Conservation (phyloP, 2,329 filamentous ascomycete species). For the Alternaria sp. region DNA sequence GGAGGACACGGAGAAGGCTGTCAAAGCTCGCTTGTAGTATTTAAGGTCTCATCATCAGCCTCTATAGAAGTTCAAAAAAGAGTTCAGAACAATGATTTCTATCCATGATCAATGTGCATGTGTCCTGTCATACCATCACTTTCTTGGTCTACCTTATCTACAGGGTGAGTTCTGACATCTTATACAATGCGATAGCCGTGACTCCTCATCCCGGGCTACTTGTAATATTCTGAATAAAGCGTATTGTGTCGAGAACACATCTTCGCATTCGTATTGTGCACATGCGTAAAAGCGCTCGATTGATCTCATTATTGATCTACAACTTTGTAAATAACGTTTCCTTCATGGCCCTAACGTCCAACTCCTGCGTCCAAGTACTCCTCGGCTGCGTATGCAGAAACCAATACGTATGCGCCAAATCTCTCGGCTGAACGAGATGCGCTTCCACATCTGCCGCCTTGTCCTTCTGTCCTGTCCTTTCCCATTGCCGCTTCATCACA, state of each 20-base stretch:
- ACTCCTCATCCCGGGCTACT: rapidly evolving
- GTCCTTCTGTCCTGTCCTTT: not conserved
- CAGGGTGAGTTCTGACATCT: rapidly evolving
- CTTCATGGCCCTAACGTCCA: constrained; percentile 33
- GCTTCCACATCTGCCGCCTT: constrained; percentile 11
- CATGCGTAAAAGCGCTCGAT: too few relatives aligned
- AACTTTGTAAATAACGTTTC: constrained; percentile 20
- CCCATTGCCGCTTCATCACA: not conserved
- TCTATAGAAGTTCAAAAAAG: not conserved
- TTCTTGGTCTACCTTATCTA: too few relatives aligned
- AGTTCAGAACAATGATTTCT: rapidly evolving
- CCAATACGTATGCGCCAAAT: constrained; percentile 29
- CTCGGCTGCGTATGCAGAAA: constrained; percentile 32
- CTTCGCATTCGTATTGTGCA: too few relatives aligned
- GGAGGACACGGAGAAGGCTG: not conserved
- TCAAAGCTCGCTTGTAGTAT: not conserved
- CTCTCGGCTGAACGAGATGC: constrained; percentile 19
- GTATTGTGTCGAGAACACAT: too few relatives aligned
- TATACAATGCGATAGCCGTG: too few relatives aligned
- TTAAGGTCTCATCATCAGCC: rapidly evolving
- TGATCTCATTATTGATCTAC: not conserved
- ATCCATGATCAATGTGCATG: not conserved
- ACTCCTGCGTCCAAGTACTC: constrained; percentile 36
- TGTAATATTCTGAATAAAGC: too few relatives aligned
- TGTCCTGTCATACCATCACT: rapidly evolving